Conservation (phyloP, 306 rosid species). For the Begonia peltatifolia region DNA sequence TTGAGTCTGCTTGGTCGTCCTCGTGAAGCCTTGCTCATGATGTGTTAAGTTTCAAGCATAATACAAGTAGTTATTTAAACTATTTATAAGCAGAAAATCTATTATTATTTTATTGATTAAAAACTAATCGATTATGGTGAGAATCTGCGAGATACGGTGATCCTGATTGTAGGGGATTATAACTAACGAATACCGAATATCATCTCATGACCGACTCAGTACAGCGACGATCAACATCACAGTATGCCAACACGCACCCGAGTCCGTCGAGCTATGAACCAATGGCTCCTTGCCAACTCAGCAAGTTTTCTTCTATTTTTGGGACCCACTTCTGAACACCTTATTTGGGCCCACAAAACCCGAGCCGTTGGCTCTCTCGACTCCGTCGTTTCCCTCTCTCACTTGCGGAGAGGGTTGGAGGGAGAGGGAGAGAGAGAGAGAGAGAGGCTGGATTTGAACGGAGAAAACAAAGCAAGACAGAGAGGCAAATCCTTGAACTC, state of each 20-base stretch:
- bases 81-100: too few relatives aligned
- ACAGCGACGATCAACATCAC: not conserved
- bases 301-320: constrained; percentile 1
- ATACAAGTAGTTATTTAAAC: too few relatives aligned
- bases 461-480: not conserved
- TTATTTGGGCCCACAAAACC: constrained; percentile 9
- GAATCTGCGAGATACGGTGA: too few relatives aligned
- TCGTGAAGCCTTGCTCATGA: constrained; percentile 79
- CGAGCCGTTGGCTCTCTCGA: not conserved
- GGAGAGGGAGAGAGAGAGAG: not conserved
- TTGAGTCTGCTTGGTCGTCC: constrained; percentile 74
- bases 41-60: constrained; percentile 17
- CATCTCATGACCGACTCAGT: not conserved
- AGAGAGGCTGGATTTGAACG: not conserved
- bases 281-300: constrained; percentile 6
- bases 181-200: too few relatives aligned
- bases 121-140: too few relatives aligned
- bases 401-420: too few relatives aligned
- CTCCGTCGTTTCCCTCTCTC: constrained; percentile 4
- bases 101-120: too few relatives aligned
- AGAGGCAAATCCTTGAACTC: not conserved
- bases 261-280: not conserved
- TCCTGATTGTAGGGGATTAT: too few relatives aligned
- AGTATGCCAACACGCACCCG: not conserved
- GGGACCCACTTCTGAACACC: constrained; percentile 9